Base-by-base conservation (phyloP, 306 rosid species). In the Delonix regia region DNA sequence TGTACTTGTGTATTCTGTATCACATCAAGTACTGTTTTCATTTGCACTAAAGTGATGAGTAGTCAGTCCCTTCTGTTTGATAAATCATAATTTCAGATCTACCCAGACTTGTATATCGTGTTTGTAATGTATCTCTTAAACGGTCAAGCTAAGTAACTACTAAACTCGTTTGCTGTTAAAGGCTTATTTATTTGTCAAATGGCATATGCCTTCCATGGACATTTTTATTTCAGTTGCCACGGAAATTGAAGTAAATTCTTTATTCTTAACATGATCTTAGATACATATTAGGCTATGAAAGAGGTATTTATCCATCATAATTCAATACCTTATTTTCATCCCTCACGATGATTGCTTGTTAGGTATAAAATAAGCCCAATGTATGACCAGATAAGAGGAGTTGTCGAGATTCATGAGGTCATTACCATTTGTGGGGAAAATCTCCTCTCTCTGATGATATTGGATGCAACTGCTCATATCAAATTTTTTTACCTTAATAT, bases 21-120 rank as follows among this genome's bases (percentile, higher is more conserved):
- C 77, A 47, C 57, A 66, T 39, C 19, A 66, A 41, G 18, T 78
- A 48, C 47, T 68, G 59, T 56, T 78, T 44, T 13, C 0, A 30
- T 55, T 68, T 19, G 57, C 38, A 14, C 53, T 56, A 7, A 74
- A 66, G 52, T 55, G 69, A 41, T 56, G 10, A 27, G 67, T 15
- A 52, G 22, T 60, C 21, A 13, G 83, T 42, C 19, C 19, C 49
- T 19, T 7, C 41, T 65, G 63, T 69, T 39, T 21, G 62, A 9
- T 18, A 45, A 45, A 45, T 36, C 57, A 39, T 77, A 49, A 66
- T 68, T 52, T 53, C 27, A 44, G 62, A 69, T 15, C 28, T 15
- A 9, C n/a, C 45, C 49, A 45, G 57, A 52, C 48, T 47, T 47
- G 27, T 78, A 62, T 24, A 7, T 45, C 44, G 12, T 45, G 4